Evolutionary conservation across 139 green algal species (phyloP), one percentile per base, ranked within the genome.

Genomic region (Haematococcus sp.): DNA sequence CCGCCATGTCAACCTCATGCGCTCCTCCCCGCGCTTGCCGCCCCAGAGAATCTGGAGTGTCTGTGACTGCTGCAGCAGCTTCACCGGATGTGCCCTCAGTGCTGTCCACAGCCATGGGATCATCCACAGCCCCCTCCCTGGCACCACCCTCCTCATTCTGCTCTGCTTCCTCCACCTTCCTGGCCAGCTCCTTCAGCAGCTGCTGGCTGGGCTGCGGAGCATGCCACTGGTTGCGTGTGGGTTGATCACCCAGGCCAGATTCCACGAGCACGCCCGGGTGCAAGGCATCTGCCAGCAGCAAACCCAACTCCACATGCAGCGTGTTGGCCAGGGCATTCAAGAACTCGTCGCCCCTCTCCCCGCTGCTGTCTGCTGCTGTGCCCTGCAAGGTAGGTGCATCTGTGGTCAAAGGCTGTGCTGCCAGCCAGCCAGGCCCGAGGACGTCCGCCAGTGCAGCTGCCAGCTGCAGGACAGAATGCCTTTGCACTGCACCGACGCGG

Each of bases 231-330:
- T 3, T 65, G 5, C 33, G 44, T 5, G 68, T 28, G 27, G 44
- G 23, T 0, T 55, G 34, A 16, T 25, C 20, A 20, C 33, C 30
- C 20, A 44, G 30, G 15, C 16, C n/a, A 34, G 58, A 71, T 30
- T 20, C 78, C 54, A 28, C 34, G 28, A 1, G 54, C 40, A 43
- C 68, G 27, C n/a, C 75, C 31, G 2, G 83, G 31, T 63, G 30
- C 54, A 66, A 87, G 28, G 40, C 11, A 75, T 91, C 85, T 4
- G 73, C 73, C 33, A 91, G 77, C 32, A 87, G 60, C 43, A 91
- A 30, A 0, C 69, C 76, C 7, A 63, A 76, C 60, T 91, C 86
- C 1, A 91, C 77, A 58, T 78, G 74, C 19, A 73, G 31, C 4
- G 84, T 43, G 69, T 89, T 76, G 2, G 74, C 55, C 60, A 91